Conservation (phyloP, 2,329 filamentous ascomycete genomes). For the Metarhizium brunneum region DNA sequence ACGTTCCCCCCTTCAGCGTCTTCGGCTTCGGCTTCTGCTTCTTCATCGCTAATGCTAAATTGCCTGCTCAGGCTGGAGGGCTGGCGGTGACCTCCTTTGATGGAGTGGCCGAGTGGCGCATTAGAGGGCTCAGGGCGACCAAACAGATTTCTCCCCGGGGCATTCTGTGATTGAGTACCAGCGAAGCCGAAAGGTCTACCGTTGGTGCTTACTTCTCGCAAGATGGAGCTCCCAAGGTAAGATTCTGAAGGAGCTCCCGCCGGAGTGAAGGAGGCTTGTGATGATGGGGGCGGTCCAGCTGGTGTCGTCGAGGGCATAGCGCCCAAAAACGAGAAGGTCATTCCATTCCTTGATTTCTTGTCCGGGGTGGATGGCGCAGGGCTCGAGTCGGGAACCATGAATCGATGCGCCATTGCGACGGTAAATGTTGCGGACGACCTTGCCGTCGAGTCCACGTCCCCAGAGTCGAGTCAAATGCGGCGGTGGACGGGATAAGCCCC, state of each 20-base stretch:
- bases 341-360: constrained; percentile 22
- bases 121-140: constrained; percentile 25
- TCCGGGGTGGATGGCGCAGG: constrained; percentile 42
- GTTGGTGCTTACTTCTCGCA: constrained; percentile 30
- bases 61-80: constrained; percentile 43
- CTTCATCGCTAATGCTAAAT: constrained; percentile 24
- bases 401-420: constrained; percentile 29
- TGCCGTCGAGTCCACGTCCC: neutral
- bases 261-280: constrained; percentile 45
- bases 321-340: constrained; percentile 29
- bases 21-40: constrained; percentile 16
- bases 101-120: constrained; percentile 38
- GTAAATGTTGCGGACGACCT: constrained; percentile 1
- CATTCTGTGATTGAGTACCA: constrained; percentile 16
- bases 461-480: neutral
- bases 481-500: neutral
- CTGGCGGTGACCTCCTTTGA: constrained; percentile 30
- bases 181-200: constrained; percentile 32
- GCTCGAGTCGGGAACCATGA: constrained; percentile 34
- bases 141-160: constrained; percentile 28
- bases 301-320: constrained; percentile 44
- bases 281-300: constrained; percentile 40
- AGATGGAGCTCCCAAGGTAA: constrained; percentile 45
- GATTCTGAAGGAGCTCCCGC: constrained; percentile 46
- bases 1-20: constrained; percentile 26